Evolutionary conservation across 2,329 filamentous ascomycete species (phyloP), one percentile per base, ranked within the genome.

Genomic region (Magnaporthales sp.): DNA sequence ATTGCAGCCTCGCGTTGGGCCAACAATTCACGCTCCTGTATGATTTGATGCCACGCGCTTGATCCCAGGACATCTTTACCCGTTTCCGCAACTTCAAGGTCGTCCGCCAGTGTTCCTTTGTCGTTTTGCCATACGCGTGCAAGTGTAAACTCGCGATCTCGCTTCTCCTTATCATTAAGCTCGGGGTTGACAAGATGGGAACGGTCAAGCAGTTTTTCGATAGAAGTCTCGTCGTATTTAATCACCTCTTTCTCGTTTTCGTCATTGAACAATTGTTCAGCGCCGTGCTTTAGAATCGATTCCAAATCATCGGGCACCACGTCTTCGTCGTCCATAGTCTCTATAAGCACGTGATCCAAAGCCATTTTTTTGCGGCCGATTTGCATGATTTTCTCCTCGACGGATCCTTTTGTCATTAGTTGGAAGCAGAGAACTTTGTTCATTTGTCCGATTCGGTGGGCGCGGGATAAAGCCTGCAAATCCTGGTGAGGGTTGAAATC

Each of bases 401-500:
- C 92, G 30, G 90, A 94, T 56, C 89, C 86, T 68, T 93, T 90
- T 1, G 93, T 98, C 82, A 97, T 92, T 0, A 99, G 80, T 75
- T 98, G 94, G 73, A 98, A 97, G 70, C 96, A 96, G 1, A 99
- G 83, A 0, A 99, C 95, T 72, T 96, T 97, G 71, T 95, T 93
- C 77, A 93, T 92, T 77, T 99, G 96, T 0, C 96, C 96, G 69
- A 99, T 98, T 29, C 95, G 90, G 77, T 99, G 95, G 22, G 94
- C 95, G 70, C 96, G 89, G 31, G 94, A 96, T 31, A 99, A 83
- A 0, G 95, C 95, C 76, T 99, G 95, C 56, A 99, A 91, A 73
- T 99, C 96, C 77, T 99, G 95, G 74, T 99, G 95, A 0, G 95
- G 95, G 69, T 99, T 99, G 81, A 96, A 98, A 74, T 99, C 95